Evolutionary conservation across 2,329 filamentous ascomycete species (phyloP).

Genomic region (Fonsecaea multimorphosa): DNA sequence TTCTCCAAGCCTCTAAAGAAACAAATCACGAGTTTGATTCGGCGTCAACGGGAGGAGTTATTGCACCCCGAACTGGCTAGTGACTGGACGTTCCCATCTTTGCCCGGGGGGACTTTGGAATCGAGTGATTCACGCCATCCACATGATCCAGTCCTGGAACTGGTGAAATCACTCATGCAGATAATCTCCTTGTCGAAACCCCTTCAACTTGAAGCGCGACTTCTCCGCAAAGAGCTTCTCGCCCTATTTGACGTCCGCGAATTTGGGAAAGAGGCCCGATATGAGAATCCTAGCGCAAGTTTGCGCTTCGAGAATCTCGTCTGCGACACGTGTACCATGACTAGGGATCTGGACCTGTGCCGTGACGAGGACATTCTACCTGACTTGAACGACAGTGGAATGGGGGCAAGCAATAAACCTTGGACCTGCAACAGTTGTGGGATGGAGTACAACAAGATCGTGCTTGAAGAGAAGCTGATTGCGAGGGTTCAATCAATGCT

Average conservation of each 20-base stretch:
- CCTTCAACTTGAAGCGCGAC: slow-evolving; percentile 73
- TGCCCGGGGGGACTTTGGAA: slow-evolving; percentile 52
- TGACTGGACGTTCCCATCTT: slow-evolving; percentile 85
- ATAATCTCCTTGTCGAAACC: slow-evolving; percentile 80
- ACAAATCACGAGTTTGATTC: slow-evolving; percentile 80
- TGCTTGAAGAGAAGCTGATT: slow-evolving; percentile 83
- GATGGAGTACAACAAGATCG: slow-evolving; percentile 75
- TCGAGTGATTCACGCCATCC: slow-evolving; percentile 42
- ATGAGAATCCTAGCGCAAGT: slow-evolving; percentile 80
- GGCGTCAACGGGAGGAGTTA: slow-evolving; percentile 84
- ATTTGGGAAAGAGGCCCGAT: slow-evolving; percentile 86
- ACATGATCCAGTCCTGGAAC: slow-evolving; percentile 80
- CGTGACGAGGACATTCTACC: slow-evolving; percentile 82
- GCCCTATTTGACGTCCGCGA: slow-evolving; percentile 92
- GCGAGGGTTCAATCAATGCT: slow-evolving; percentile 75
- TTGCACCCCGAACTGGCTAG: slow-evolving; percentile 84
- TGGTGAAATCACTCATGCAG: slow-evolving; percentile 93
- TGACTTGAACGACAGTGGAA: slow-evolving; percentile 44
- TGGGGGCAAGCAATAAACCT: slow-evolving; percentile 48
- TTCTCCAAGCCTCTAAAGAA: slow-evolving; percentile 92
- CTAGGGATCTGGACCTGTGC: slow-evolving; percentile 88
- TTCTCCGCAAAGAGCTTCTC: slow-evolving; percentile 87
- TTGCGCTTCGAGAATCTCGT: slow-evolving; percentile 77
- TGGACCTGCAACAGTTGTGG: slow-evolving; percentile 83
- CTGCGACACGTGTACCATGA: slow-evolving; percentile 88